Percentiles rank a stretch among this genome's conserved stretches.
These are phyloP conservation scores for Scorias spongiosa DNA, from an alignment of 2,329 filamentous ascomycete species.

Conservation along the genomic window DNA sequence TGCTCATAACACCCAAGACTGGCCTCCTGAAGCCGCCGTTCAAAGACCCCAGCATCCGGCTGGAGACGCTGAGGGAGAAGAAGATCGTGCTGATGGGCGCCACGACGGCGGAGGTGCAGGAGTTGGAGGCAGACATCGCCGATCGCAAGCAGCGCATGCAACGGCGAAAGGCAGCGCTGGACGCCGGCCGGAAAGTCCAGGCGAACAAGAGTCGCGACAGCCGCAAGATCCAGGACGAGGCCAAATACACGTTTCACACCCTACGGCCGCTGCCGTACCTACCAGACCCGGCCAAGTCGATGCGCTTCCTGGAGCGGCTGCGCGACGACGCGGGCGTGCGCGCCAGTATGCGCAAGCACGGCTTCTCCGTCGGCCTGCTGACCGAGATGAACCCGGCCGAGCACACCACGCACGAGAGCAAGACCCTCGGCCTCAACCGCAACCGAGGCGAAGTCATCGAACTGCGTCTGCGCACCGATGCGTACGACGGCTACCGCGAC, in stretches of 20 bases:
- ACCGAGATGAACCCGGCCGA: constrained; percentile 90
- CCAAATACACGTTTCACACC: constrained; percentile 65
- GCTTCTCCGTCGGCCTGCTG: constrained; percentile 69
- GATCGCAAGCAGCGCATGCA: constrained; percentile 34
- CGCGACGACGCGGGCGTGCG: constrained; percentile 75
- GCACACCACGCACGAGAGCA: constrained; percentile 68
- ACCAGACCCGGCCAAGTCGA: constrained; percentile 56
- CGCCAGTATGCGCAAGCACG: constrained; percentile 66
- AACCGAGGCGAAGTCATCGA: constrained; percentile 85
- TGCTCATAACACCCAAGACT: constrained; percentile 47
- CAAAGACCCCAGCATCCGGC: constrained; percentile 39
- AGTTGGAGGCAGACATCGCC: constrained; percentile 35
- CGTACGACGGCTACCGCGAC: constrained; percentile 83
- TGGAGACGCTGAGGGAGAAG: constrained; percentile 37
- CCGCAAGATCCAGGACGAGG: constrained; percentile 40
- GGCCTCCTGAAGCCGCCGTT: constrained; percentile 51
- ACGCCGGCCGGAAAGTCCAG: constrained; percentile 23
- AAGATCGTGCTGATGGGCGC: constrained; percentile 53
- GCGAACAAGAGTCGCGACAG: constrained; percentile 24
- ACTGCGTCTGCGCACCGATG: constrained; percentile 78
- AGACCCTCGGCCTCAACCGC: constrained; percentile 73
- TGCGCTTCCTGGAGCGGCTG: constrained; percentile 58
- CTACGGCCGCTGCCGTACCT: constrained; percentile 64
- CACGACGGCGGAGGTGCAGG: constrained; percentile 43
- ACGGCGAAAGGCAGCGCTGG: constrained; percentile 23